These are phyloP conservation scores for Pythium folliculosum DNA, from an alignment of 352 stramenopile species.

Conservation along the genomic window DNA sequence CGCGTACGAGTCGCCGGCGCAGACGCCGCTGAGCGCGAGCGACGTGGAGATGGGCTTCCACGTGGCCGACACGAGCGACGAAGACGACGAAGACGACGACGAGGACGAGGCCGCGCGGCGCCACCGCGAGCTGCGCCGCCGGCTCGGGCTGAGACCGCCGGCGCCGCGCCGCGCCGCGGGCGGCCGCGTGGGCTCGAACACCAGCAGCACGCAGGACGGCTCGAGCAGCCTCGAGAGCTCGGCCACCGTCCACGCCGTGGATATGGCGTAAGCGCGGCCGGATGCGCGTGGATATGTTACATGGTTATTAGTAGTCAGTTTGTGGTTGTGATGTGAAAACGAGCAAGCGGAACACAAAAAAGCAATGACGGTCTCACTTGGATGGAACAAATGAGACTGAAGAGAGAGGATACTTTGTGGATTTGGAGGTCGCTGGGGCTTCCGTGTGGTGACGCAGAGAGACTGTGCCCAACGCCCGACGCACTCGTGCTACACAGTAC, in stretches of 20 bases:
- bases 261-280: slow-evolving; percentile 14
- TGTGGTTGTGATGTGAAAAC: background rate
- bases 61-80: slow-evolving; percentile 24
- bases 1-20: slow-evolving; percentile 13
- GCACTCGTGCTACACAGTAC: too few relatives aligned
- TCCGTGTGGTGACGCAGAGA: too few relatives aligned
- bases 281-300: background rate
- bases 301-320: background rate
- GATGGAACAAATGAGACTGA: too few relatives aligned
- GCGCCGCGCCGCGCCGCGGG: background rate
- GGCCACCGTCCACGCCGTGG: slow-evolving; percentile 17
- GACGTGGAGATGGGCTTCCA: slow-evolving; percentile 32
- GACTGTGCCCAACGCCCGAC: too few relatives aligned
- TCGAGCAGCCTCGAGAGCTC: slow-evolving; percentile 25
- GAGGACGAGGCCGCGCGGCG: background rate
- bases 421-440: too few relatives aligned
- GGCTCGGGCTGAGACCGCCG: background rate
- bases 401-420: too few relatives aligned
- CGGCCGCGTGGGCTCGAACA: slow-evolving; percentile 15
- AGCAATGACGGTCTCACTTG: too few relatives aligned
- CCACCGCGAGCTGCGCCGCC: background rate
- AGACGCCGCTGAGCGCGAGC: slow-evolving; percentile 18
- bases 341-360: too few relatives aligned
- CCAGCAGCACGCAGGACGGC: slow-evolving; percentile 23
- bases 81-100: slow-evolving; percentile 10